Evolutionary conservation across 352 stramenopile species (phyloP).

Genomic region (Thalassiosira sp.): DNA sequence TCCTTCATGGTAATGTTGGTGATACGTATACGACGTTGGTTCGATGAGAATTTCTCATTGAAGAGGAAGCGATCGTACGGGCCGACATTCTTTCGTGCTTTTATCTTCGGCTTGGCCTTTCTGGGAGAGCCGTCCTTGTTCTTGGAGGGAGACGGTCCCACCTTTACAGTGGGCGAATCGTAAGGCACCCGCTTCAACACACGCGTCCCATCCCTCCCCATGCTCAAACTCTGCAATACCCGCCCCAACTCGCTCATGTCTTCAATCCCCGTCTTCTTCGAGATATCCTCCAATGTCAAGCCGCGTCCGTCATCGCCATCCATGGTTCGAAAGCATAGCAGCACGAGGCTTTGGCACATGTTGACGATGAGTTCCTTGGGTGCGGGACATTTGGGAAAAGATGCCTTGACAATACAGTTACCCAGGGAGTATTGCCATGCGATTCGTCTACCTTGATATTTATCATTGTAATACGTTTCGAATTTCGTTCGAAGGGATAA

Average conservation of each 20-base stretch:
- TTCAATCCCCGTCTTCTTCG: constrained; percentile 87
- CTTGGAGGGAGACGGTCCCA: constrained; percentile 91
- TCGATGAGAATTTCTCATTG: constrained; percentile 93
- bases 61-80: constrained; percentile 92
- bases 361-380: constrained; percentile 94
- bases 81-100: constrained; percentile 85
- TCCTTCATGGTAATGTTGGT: constrained; percentile 86
- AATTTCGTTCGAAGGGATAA: constrained; percentile 65
- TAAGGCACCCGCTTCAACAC: constrained; percentile 74
- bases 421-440: constrained; percentile 79
- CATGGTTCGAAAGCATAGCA: constrained; percentile 91
- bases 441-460: constrained; percentile 81
- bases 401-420: constrained; percentile 84
- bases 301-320: constrained; percentile 38
- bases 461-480: constrained; percentile 76
- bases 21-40: constrained; percentile 86
- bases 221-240: constrained; percentile 70
- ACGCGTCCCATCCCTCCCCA: constrained; percentile 75
- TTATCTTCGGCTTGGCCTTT: constrained; percentile 86
- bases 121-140: constrained; percentile 47
- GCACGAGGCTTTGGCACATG: constrained; percentile 95
- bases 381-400: constrained; percentile 83
- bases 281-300: constrained; percentile 87
- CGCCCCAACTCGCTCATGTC: constrained; percentile 85
- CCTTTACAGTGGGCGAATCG: constrained; percentile 84